Evolutionary conservation across 2,329 filamentous ascomycete species (phyloP), one percentile per base, ranked within the genome.

Genomic region (Apiospora kogelbergensis): DNA sequence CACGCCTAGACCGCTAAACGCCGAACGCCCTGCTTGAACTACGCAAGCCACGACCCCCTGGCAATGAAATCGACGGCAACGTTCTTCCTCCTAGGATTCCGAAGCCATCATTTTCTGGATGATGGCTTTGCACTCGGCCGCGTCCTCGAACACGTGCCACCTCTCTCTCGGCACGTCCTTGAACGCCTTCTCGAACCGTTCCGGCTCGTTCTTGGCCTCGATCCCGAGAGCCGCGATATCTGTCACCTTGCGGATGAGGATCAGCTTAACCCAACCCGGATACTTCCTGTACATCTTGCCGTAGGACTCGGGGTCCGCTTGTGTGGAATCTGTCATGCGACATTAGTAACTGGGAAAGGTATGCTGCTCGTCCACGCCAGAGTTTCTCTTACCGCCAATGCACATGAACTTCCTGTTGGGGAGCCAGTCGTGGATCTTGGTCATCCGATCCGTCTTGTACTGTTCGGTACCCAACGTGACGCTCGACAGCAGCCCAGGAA

Each of bases 271-370:
- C 93, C 94, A 98, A 7, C 86, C 88, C 0, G 91, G 90, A 71
- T 90, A 88, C 65, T 86, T 85, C 67, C 89, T 86, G 79, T 86
- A 94, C 80, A 93, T 89, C 73, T 95, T 90, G 37, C 91, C 95
- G 76, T 98, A 98, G 0, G 93, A 89, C 78, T 98, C 95, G 0
- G 95, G 95, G 74, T 98, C 95, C 33, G 89, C 91, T 80, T 98
- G 95, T 0, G 95, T 98, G 46, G 91, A 95, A 80, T 98, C 95
- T 60, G 30, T n/a, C 30, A 9, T 17, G 24, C 11, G 15, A 37
- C 2, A 13, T 60, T n/a, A 60, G 30, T n/a, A n/a, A n/a, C 30
- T n/a, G 9, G 15, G 5, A 1, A 20, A 10, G 26, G 26, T n/a
- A 20, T 20, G 9, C 41, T 15, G 46, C 11, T 5, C 33, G 26